phyloP scores from a whole-genome alignment of 345 rosid species.

The Eutrema yunnanense region DNA sequence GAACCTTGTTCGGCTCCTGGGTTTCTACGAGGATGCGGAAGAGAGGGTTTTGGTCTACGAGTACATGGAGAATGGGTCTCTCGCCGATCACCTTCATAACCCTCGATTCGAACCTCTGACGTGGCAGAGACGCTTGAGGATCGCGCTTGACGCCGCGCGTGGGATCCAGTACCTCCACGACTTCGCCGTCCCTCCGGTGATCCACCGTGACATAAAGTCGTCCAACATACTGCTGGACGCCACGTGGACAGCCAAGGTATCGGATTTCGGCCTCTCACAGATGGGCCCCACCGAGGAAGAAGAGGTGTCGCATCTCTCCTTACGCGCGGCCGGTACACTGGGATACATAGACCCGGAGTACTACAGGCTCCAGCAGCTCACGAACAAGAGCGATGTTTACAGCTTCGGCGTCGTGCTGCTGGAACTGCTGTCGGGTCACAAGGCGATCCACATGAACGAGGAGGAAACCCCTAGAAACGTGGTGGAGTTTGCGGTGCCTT shows the following conservation, averaged over 20 bases:
- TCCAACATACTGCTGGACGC: conserved; percentile 62
- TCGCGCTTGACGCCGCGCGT: conserved; percentile 67
- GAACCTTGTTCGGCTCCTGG: conserved; percentile 58
- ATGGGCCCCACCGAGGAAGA: conserved; percentile 49
- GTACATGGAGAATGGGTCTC: conserved; percentile 60
- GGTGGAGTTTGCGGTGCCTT: conserved; percentile 61
- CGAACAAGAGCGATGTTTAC: conserved; percentile 66
- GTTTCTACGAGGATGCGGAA: conserved; percentile 59
- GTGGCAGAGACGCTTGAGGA: conserved; percentile 54
- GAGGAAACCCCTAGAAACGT: conserved; percentile 49
- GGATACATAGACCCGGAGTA: conserved; percentile 88
- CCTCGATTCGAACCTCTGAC: conserved; percentile 40
- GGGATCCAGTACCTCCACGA: conserved; percentile 72
- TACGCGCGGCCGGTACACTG: conserved; percentile 61
- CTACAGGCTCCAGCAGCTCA: conserved; percentile 60
- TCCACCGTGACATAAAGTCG: conserved; percentile 84
- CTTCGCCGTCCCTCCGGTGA: conserved; percentile 54
- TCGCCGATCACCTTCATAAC: conserved; percentile 66
- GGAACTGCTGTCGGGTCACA: conserved; percentile 54
- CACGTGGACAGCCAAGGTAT: conserved; percentile 59
- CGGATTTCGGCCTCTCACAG: conserved; percentile 74
- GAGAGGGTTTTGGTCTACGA: conserved; percentile 64
- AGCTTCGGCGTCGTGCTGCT: conserved; percentile 70
- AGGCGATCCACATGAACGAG: conserved; percentile 59
- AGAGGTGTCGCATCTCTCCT: conserved; percentile 52